phyloP scores from a whole-genome alignment of 164 flowering plant genomes.

The Magnolia changhungtana region DNA sequence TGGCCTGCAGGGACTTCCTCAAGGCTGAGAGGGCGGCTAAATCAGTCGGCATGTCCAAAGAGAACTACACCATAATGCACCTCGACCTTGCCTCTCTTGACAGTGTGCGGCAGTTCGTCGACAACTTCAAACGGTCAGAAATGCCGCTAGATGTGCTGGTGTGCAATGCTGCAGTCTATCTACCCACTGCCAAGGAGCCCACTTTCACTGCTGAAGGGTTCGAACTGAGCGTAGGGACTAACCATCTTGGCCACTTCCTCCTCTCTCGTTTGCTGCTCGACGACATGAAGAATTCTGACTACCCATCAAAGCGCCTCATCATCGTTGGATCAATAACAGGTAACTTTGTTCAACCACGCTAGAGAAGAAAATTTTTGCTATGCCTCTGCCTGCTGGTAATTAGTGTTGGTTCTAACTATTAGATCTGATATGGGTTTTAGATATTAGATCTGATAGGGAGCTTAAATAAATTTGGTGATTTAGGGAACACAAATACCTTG shows the following conservation, averaged over 20 bases:
- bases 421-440: background rate
- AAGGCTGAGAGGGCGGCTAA: constrained; percentile 94
- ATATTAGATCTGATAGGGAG: background rate
- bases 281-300: constrained; percentile 77
- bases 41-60: constrained; percentile 74
- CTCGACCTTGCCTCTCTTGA: constrained; percentile 96
- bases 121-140: constrained; percentile 61
- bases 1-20: constrained; percentile 98
- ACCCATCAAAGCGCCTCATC: constrained; percentile 81
- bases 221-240: constrained; percentile 90
- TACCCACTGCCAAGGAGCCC: constrained; percentile 93
- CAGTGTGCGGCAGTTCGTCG: constrained; percentile 90
- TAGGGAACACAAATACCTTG: constrained; percentile 95
- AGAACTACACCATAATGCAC: constrained; percentile 84
- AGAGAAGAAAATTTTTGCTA: background rate
- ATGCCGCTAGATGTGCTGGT: constrained; percentile 86
- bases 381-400: background rate
- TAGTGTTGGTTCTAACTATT: background rate
- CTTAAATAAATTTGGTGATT: background rate
- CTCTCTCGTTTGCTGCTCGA: constrained; percentile 77
- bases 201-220: constrained; percentile 90
- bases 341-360: constrained; percentile 13
- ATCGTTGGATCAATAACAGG: constrained; percentile 98
- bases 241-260: constrained; percentile 95
- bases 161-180: constrained; percentile 95